Evolutionary conservation across 2,329 filamentous ascomycete genomes (phyloP).

Genomic region (Phialophora verrucosa): DNA sequence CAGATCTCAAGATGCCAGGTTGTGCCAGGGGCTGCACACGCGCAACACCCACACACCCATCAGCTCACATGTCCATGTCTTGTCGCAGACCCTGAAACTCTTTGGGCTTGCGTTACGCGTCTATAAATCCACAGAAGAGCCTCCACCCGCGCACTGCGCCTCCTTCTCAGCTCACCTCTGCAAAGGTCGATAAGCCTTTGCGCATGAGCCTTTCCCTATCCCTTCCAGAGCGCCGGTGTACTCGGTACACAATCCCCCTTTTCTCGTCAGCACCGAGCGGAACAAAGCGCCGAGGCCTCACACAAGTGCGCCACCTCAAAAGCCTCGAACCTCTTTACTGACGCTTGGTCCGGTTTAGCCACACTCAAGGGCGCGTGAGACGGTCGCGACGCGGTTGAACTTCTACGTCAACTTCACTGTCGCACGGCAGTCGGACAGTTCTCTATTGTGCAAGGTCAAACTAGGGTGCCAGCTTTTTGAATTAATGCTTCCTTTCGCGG

Average conservation of each 20-base stretch:
- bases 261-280: neutral
- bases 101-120: slow-evolving; percentile 6
- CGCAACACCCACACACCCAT: neutral
- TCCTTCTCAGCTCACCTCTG: slow-evolving; percentile 6
- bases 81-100: slow-evolving; percentile 13
- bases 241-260: slow-evolving; percentile 2
- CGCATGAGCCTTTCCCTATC: neutral
- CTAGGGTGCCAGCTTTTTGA: neutral
- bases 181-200: neutral
- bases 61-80: neutral
- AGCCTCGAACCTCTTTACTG: neutral
- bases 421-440: neutral
- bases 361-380: neutral
- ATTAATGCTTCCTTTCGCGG: neutral
- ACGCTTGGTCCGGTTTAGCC: neutral
- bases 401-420: neutral
- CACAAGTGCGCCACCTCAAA: neutral
- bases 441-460: neutral
- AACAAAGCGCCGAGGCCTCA: neutral
- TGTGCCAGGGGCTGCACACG: slow-evolving; percentile 15
- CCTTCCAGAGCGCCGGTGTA: neutral
- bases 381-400: neutral
- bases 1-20: slow-evolving; percentile 17
- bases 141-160: slow-evolving; percentile 7
- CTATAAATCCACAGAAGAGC: slow-evolving; percentile 10